Evolutionary conservation across 768 basidiomycete species (phyloP), one percentile per base, ranked within the genome.

Genomic region (Imleria badia): DNA sequence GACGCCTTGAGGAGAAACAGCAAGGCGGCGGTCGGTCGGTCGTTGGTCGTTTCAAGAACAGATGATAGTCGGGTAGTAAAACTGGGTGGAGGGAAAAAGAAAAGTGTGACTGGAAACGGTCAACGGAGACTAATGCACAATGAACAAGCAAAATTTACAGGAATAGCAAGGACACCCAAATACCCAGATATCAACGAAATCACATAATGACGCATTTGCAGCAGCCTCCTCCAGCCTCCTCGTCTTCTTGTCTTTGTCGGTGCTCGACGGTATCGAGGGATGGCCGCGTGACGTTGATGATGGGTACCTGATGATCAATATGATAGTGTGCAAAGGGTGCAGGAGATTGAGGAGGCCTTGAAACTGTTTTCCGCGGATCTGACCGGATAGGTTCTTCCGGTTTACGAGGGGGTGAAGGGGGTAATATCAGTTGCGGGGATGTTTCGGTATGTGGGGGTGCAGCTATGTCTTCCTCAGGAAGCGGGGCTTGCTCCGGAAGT

Each of bases 191-290:
- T 52, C 55, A 42, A 51, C 46, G 51, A 50, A 57, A 71, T 90
- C 82, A 92, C 90, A 92, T 92, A 69, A 92, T 79, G 61, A 89
- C 73, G 73, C 90, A 92, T 73, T 86, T 88, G 78, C 90, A 92
- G 66, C 90, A 91, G 30, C 76, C 80, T 31, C 70, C 75, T 2
- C 63, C 67, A 14, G 78, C 79, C 8, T 85, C 81, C 33, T 84
- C 81, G 12, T 73, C 72, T 36, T 65, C 59, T 40, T 63, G 68
- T 47, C 61, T 60, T 50, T 49, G 74, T 42, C 62, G 60, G 42
- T 62, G 67, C 48, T 71, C 67, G 35, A 45, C 58, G 3, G 54
- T 23, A 20, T 73, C 72, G 12, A 58, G 44, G 47, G 72, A 68
- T 38, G 66, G 63, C 39, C 68, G 59, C 30, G 72, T 68, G 38